These are phyloP conservation scores for Fusarium luffae DNA, from an alignment of 2,329 filamentous ascomycete genomes.

Conservation along the genomic window DNA sequence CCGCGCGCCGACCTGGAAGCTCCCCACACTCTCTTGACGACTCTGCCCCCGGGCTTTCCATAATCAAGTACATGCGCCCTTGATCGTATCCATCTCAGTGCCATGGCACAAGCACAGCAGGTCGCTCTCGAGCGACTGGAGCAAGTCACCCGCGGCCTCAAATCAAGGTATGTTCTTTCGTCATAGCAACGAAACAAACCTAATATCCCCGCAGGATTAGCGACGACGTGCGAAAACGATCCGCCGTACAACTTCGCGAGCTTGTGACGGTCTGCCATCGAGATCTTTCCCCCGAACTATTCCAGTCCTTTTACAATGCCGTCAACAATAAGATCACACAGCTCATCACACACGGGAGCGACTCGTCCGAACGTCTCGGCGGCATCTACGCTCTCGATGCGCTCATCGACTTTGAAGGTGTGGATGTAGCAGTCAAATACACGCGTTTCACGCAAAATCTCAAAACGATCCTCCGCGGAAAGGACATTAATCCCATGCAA, in stretches of 20 bases:
- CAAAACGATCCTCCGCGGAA: constrained; percentile 86
- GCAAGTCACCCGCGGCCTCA: constrained; percentile 64
- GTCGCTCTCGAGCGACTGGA: constrained; percentile 67
- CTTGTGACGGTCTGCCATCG: constrained; percentile 66
- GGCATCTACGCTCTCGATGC: constrained; percentile 92
- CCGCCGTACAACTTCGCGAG: constrained; percentile 65
- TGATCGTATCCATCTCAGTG: constrained; percentile 41
- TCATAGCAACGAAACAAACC: neutral
- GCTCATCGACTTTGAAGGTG: constrained; percentile 95
- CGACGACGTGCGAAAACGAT: constrained; percentile 65
- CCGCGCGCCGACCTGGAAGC: constrained; percentile 16
- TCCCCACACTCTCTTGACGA: constrained; percentile 5
- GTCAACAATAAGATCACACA: constrained; percentile 68
- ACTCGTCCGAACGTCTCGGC: constrained; percentile 88
- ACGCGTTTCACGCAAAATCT: constrained; percentile 94
- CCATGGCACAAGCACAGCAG: constrained; percentile 60
- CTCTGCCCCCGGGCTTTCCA: constrained; percentile 12
- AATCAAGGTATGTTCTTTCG: constrained; percentile 60
- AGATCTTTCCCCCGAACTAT: constrained; percentile 85
- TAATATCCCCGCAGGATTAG: constrained; percentile 45
- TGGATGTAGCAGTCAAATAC: constrained; percentile 92
- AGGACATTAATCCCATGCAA: constrained; percentile 90
- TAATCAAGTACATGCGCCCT: constrained; percentile 45
- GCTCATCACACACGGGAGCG: constrained; percentile 85
- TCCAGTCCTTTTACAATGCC: constrained; percentile 68